Base-by-base conservation (phyloP, 345 rosid genomes). In the Hibiscus syriacus region DNA sequence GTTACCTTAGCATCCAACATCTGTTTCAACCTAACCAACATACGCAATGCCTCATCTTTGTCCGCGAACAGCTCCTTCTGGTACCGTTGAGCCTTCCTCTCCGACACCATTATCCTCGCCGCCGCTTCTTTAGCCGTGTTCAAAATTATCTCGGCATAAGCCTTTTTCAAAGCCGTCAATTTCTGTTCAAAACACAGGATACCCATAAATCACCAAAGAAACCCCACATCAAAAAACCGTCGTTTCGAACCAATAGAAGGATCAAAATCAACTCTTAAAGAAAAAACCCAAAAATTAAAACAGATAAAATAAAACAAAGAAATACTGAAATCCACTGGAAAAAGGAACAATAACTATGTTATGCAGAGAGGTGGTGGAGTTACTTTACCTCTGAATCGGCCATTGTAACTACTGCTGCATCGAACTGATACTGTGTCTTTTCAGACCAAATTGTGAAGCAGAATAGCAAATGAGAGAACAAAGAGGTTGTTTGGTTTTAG, bases 101-200 rank as follows among this genome's bases (percentile, higher is more conserved):
- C 99, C 19, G 97, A 86, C 59, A 77, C 80, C 86, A 89, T 81
- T 73, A 89, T 85, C 78, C 95, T 86, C 58, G 87, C 92, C 70
- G 97, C 96, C 61, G 97, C 92, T 69, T 94, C 99, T 80, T 86
- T 93, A 16, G 95, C 92, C 14, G 96, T 83, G 72, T 87, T 91
- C 77, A 91, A 79, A 45, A 93, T 87, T 59, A 89, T 87, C 66
- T 89, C 97, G 66, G 99, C 99, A 66, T 91, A 94, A 32, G 94
- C 99, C 89, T 84, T 91, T 83, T 94, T 86, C 86, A 94, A 76
- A 70, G 92, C 95, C 72, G 78, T 81, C 77, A 85, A 80, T 80
- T 84, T 91, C 92, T 94, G 83, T 49, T 66, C 72, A 67, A 54
- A 74, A 57, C 13, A 38, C 3, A 20, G n/a, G 11, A 52, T 20